phyloP scores from a whole-genome alignment of 2,329 filamentous ascomycete genomes.

The Penicillium sp. region DNA sequence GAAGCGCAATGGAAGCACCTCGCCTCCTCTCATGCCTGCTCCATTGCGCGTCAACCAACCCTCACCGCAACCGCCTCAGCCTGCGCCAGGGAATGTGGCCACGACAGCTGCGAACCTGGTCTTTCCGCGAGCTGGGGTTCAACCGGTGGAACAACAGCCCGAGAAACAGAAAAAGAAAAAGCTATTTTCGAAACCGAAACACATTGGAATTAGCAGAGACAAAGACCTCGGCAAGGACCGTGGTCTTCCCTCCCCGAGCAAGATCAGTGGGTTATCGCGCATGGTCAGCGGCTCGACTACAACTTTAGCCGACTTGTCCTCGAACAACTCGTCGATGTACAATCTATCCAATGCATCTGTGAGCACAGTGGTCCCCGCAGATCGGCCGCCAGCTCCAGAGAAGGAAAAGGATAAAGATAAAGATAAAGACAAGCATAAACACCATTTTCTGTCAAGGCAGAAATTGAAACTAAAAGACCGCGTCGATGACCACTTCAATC shows the following conservation, averaged over 20 bases:
- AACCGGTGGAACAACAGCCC: conserved; percentile 47
- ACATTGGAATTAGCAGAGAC: conserved; percentile 61
- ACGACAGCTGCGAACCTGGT: conserved; percentile 62
- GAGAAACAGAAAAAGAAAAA: conserved; percentile 66
- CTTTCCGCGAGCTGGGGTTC: conserved; percentile 54
- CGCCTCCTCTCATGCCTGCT: conserved; percentile 34
- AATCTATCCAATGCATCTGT: conserved; percentile 62
- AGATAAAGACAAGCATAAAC: conserved; percentile 54
- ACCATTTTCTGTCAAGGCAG: conserved; percentile 65
- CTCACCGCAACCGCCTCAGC: conserved; percentile 13
- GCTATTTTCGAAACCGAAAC: conserved; percentile 66
- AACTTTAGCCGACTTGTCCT: conserved; percentile 56
- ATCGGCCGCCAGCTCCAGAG: conserved; percentile 40
- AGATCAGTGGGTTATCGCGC: conserved; percentile 54
- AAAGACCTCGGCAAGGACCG: conserved; percentile 53
- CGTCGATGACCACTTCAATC: conserved; percentile 53
- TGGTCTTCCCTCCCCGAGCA: conserved; percentile 59
- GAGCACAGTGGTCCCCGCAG: conserved; percentile 57
- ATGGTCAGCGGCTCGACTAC: conserved; percentile 61
- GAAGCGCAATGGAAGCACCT: conserved; percentile 36
- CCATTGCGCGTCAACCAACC: conserved; percentile 27
- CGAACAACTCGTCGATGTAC: conserved; percentile 58
- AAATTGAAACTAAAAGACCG: conserved; percentile 64
- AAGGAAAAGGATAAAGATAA: conserved; percentile 44
- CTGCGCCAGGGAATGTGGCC: conserved; percentile 49